phyloP scores from a whole-genome alignment of 2,329 filamentous ascomycete species.

The Rhytidhysteron rufulum region DNA sequence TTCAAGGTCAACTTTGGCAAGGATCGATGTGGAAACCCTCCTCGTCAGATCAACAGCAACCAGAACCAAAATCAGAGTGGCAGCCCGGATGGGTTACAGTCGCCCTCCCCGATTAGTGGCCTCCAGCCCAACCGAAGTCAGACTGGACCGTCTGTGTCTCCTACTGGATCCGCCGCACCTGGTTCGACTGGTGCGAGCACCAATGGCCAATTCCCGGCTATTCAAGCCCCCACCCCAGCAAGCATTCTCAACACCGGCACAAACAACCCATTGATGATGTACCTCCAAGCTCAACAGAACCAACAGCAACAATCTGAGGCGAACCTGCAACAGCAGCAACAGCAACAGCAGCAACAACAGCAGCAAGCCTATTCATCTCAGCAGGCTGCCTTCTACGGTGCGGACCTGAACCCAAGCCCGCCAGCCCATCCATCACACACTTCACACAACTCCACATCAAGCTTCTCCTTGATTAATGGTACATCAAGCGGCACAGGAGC shows the following conservation, averaged over 20 bases:
- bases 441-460: slow-evolving; percentile 52
- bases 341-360: slow-evolving; percentile 48
- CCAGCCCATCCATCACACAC: slow-evolving; percentile 58
- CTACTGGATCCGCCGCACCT: slow-evolving; percentile 56
- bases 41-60: slow-evolving; percentile 70
- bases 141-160: slow-evolving; percentile 56
- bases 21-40: slow-evolving; percentile 94
- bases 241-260: slow-evolving; percentile 72
- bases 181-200: slow-evolving; percentile 47
- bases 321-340: slow-evolving; percentile 20
- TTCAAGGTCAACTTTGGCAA: slow-evolving; percentile 99
- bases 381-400: slow-evolving; percentile 75
- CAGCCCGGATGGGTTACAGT: slow-evolving; percentile 52
- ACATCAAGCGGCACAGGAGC: slow-evolving; percentile 47
- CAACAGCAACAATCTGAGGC: slow-evolving; percentile 40
- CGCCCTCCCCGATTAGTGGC: slow-evolving; percentile 56
- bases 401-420: slow-evolving; percentile 59
- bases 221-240: slow-evolving; percentile 62
- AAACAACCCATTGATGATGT: slow-evolving; percentile 90
- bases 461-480: slow-evolving; percentile 47
- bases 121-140: slow-evolving; percentile 53
- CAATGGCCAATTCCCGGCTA: slow-evolving; percentile 58
- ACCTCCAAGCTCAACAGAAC: slow-evolving; percentile 66
- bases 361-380: slow-evolving; percentile 69
- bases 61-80: slow-evolving; percentile 60